Base-by-base conservation (phyloP, 2,329 filamentous ascomycete species). In the Pseudogymnoascus sp. region DNA sequence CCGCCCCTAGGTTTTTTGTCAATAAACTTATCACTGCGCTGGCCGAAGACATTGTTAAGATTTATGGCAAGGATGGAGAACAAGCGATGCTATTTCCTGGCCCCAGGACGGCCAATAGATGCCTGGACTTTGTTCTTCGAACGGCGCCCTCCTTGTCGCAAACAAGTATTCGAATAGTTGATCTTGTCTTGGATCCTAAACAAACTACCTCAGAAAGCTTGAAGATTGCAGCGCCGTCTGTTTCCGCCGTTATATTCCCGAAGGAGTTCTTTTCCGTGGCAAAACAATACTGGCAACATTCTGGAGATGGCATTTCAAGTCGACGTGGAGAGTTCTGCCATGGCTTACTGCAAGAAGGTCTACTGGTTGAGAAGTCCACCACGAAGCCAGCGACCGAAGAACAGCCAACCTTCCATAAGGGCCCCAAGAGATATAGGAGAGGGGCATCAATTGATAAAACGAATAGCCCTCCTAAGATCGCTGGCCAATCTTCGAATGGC, bases 241-340 rank as follows among this genome's bases (percentile, higher is more conserved):
- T 92, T 21, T 89, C 83, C 1, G 86, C 86, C 25, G 86, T 96
- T 2, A 72, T 97, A 42, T 91, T 88, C 68, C 84, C 87, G 0
- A 78, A 82, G 51, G 83, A 86, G 10, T 76, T 85, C 15, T 92
- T 88, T 68, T 76, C 84, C 4, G 75, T 89, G 63, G 90, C 91
- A n/a, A 97, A 97, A 74, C 84, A 92, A 70, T 97, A 96, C 71
- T 99, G 94, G 94, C 94, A 97, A 74, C 94, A 99, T 74, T 89
- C 90, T 0, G 94, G 94, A 17, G 92, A 96, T 65, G 94, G 94
- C 13, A 81, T 96, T 12, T 97, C 92, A 0, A 97, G 92, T 73
- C 87, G 94, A 59, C 85, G 92, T 41, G 92, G 91, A 35, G 93
- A 97, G 72, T 97, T 96, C 74, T 96, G 90, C 71, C 85, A 92